Evolutionary conservation across 768 basidiomycete genomes (phyloP), one percentile per base, ranked within the genome.

Genomic region (Clitopilus passeckerianus): DNA sequence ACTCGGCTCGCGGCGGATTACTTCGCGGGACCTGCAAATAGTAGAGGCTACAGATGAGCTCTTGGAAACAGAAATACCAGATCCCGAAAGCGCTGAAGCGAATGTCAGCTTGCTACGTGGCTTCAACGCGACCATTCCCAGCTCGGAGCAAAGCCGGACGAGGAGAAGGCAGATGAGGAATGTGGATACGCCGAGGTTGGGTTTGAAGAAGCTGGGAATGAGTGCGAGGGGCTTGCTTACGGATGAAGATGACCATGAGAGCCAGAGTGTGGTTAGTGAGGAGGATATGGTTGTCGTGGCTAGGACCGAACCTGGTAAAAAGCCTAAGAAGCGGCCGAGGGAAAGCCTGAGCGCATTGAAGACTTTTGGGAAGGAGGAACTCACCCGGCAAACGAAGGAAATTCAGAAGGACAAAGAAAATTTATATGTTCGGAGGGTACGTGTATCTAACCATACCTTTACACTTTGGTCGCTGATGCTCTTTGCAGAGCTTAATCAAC

Each of bases 71-170:
- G 86, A 89, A 33, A 82, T 94, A 1, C 91, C 91, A 1, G 90
- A 92, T 64, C 82, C 83, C 15, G 83, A 84, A 14, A 88, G 86
- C 37, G 78, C 88, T 30, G 87, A 88, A 5, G 80, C 82, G 15
- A 83, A 85, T 66, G 86, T 95, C 55, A 92, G 91, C 66, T 78
- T 98, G 34, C 75, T 97, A 43, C 85, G 89, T 50, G 96, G 96
- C 0, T 98, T 98, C 73, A 90, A 92, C 67, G 96, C 96, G 16
- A 98, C 96, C 1, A 90, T 97, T 44, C 96, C 96, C 12, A 91
- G 90, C 68, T 85, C 95, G 37, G 90, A 93, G 64, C 82, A 86
- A 68, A 81, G 91, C 57, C 87, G 90, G 61, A 78, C 84, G 14
- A 78, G 94, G 60, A 74, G 95, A 62, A 74, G 93, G 59, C 87